These are phyloP conservation scores for Vigna hirtella DNA, from an alignment of 306 rosid species.

Conservation along the genomic window DNA sequence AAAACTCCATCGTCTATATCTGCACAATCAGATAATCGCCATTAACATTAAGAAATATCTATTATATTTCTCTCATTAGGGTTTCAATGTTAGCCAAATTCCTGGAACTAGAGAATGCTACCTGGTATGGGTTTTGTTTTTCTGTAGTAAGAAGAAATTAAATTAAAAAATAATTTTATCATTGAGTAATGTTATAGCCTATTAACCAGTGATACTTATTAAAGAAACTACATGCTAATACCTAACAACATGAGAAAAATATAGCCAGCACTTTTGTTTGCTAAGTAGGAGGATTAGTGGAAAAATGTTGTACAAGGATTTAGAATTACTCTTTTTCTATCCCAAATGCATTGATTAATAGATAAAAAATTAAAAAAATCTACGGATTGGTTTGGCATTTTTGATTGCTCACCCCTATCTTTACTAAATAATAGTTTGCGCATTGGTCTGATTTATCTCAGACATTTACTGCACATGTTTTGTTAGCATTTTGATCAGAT, in stretches of 20 bases:
- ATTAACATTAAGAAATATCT: background rate
- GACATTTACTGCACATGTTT: background rate
- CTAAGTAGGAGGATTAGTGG: background rate
- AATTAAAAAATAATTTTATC: background rate
- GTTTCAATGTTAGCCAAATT: constrained; percentile 2
- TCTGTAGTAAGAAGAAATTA: background rate
- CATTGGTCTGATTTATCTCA: background rate
- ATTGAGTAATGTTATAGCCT: background rate
- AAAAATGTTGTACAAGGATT: background rate
- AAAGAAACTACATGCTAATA: background rate
- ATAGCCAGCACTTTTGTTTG: background rate
- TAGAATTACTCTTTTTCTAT: background rate
- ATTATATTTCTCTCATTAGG: background rate
- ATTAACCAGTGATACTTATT: background rate
- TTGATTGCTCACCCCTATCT: background rate
- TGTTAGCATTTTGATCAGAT: background rate
- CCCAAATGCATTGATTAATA: background rate
- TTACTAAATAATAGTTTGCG: background rate
- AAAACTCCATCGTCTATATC: constrained; percentile 62
- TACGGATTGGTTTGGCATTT: background rate
- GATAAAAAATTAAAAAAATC: background rate
- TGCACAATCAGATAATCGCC: background rate
- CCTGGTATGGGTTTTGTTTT: background rate
- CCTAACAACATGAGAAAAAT: background rate
- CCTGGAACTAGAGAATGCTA: background rate